Percentiles rank a stretch among this genome's conserved stretches.
Evolutionary conservation across 106 monocot genomes (phyloP).

Genomic region (Hemerocallis citrina): DNA sequence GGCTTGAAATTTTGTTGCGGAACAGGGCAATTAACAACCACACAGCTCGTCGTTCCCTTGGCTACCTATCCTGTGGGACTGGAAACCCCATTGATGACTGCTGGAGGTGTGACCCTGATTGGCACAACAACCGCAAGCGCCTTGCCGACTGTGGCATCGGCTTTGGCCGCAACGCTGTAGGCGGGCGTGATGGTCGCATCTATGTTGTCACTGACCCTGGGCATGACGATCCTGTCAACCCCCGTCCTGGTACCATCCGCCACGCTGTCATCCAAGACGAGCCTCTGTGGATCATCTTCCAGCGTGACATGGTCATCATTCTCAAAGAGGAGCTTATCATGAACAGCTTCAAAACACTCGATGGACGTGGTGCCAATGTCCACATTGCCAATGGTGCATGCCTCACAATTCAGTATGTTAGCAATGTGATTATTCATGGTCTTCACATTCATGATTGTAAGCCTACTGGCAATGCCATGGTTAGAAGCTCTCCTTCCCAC

Average conservation of each 20-base stretch:
- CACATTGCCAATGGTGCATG: constrained; percentile 45
- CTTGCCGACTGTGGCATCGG: constrained; percentile 38
- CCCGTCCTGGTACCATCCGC: constrained; percentile 37
- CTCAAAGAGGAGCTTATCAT: constrained; percentile 42
- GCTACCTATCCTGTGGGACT: constrained; percentile 13
- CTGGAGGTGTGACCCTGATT: constrained; percentile 10
- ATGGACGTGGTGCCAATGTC: constrained; percentile 24
- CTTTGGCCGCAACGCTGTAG: constrained; percentile 40
- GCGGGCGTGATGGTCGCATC: constrained; percentile 28
- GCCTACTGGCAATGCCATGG: constrained; percentile 26
- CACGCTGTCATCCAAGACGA: constrained; percentile 40
- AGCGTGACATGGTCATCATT: constrained; percentile 41
- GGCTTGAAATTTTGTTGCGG: too few relatives aligned
- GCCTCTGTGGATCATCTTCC: constrained; percentile 32
- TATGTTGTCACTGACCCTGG: constrained; percentile 39
- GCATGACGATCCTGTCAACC: constrained; percentile 30
- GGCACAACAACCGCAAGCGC: constrained; percentile 16
- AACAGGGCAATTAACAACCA: constrained; percentile 11
- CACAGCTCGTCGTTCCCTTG: constrained; percentile 6
- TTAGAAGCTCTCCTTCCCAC: constrained; percentile 30
- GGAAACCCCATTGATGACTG: constrained; percentile 22
- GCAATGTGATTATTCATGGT: constrained; percentile 11
- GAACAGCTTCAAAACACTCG: constrained; percentile 33
- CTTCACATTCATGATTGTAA: constrained; percentile 17
- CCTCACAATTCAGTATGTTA: constrained; percentile 35